Conservation (phyloP, 441 rosid genomes). For the Adansonia rubrostipa region DNA sequence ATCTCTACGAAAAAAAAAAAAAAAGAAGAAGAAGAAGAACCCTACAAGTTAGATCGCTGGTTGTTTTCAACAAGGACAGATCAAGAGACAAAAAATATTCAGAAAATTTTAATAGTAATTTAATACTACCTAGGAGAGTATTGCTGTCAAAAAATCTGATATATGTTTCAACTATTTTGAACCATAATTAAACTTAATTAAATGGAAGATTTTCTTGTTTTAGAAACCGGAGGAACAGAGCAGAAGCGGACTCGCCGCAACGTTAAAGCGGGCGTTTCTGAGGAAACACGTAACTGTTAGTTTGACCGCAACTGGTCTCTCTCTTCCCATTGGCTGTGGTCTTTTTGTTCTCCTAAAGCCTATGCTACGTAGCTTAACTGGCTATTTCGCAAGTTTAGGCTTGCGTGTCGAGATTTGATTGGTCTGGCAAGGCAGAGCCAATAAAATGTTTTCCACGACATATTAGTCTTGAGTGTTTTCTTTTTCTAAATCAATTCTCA, state of each 20-base stretch:
- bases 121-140: neutral
- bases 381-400: neutral
- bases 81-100: neutral
- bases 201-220: neutral
- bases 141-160: neutral
- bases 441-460: neutral
- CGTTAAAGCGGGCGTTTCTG: neutral
- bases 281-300: neutral
- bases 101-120: neutral
- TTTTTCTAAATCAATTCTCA: no score
- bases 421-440: neutral
- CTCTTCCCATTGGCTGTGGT: neutral
- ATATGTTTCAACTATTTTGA: neutral
- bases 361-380: neutral
- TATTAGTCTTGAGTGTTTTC: neutral
- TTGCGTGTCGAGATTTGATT: neutral
- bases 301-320: neutral
- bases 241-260: neutral
- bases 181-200: neutral
- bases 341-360: neutral
- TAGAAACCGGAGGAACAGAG: conserved; percentile 6
- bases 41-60: neutral
- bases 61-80: neutral
- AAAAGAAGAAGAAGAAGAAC: neutral
- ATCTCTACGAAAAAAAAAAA: neutral